Evolutionary conservation across 306 rosid genomes (phyloP).

Genomic region (Sphenostylis stenocarpa): DNA sequence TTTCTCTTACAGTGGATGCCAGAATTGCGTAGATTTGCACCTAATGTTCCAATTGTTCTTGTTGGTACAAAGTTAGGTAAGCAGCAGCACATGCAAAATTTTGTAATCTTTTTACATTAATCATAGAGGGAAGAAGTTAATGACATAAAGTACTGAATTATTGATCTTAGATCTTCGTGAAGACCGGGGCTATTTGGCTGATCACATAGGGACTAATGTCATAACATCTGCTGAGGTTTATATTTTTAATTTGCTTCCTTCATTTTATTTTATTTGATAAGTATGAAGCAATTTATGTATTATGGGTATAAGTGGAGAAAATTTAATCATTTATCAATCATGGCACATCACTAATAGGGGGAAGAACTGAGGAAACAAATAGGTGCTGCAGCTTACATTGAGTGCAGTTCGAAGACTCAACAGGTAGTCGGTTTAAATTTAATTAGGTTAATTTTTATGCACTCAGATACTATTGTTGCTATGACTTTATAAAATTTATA

Average conservation of each 20-base stretch:
- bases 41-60: constrained; percentile 91
- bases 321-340: constrained; percentile 20
- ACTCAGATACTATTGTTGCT: neutral
- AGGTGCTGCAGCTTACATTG: constrained; percentile 96
- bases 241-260: neutral
- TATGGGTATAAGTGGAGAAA: neutral
- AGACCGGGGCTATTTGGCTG: constrained; percentile 64
- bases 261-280: neutral
- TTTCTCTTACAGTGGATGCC: constrained; percentile 88
- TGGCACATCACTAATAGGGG: constrained; percentile 54
- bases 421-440: constrained; percentile 52
- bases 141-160: constrained; percentile 24
- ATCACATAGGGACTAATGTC: constrained; percentile 78
- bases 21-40: constrained; percentile 92
- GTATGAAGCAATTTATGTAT: neutral
- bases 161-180: constrained; percentile 79
- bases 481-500: neutral
- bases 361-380: constrained; percentile 97
- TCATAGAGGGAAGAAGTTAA: neutral
- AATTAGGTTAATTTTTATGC: neutral
- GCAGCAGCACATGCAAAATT: neutral
- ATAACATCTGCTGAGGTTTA: constrained; percentile 77
- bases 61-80: constrained; percentile 96
- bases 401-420: constrained; percentile 97
- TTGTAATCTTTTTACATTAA: neutral